phyloP scores from a whole-genome alignment of 1,284 basidiomycete genomes.

The Chalciporus sp. region DNA sequence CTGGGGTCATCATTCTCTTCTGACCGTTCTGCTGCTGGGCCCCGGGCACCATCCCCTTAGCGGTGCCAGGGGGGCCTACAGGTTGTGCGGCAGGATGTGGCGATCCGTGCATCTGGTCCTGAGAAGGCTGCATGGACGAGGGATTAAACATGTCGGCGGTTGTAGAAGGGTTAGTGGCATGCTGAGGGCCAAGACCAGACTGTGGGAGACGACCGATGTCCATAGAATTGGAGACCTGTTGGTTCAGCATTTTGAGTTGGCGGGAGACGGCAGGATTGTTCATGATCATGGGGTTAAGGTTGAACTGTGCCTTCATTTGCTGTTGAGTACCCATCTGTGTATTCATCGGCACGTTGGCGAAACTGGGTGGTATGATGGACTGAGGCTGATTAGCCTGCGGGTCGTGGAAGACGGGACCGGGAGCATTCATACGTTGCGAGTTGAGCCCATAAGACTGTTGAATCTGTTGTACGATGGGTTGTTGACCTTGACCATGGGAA shows the following conservation, averaged over 20 bases:
- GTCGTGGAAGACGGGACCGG: slow-evolving; percentile 44
- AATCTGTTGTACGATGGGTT: slow-evolving; percentile 34
- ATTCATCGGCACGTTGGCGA: slow-evolving; percentile 38
- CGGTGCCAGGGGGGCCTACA: slow-evolving; percentile 18
- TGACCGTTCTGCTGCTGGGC: slow-evolving; percentile 19
- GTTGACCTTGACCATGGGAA: slow-evolving; percentile 40
- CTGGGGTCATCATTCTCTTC: slow-evolving; percentile 22
- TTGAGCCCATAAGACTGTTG: slow-evolving; percentile 47
- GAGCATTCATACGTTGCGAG: slow-evolving; percentile 29
- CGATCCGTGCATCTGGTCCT: slow-evolving; percentile 50
- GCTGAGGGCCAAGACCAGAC: slow-evolving; percentile 29
- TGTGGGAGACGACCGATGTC: slow-evolving; percentile 41
- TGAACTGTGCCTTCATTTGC: slow-evolving; percentile 32
- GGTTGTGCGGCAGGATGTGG: slow-evolving; percentile 42
- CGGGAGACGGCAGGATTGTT: slow-evolving; percentile 36
- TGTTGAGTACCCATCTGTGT: slow-evolving; percentile 36
- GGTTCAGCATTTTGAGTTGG: slow-evolving; percentile 53
- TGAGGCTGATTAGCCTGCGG: slow-evolving; percentile 41
- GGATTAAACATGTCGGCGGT: slow-evolving; percentile 46
- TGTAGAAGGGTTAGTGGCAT: slow-evolving; percentile 37
- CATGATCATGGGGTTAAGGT: slow-evolving; percentile 41
- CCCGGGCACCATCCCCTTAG: slow-evolving; percentile 27
- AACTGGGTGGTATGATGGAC: slow-evolving; percentile 43
- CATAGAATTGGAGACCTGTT: slow-evolving; percentile 40
- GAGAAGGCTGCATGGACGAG: slow-evolving; percentile 40